phyloP scores from a whole-genome alignment of 768 basidiomycete species.

The Leucosporidium creatinivorum region DNA sequence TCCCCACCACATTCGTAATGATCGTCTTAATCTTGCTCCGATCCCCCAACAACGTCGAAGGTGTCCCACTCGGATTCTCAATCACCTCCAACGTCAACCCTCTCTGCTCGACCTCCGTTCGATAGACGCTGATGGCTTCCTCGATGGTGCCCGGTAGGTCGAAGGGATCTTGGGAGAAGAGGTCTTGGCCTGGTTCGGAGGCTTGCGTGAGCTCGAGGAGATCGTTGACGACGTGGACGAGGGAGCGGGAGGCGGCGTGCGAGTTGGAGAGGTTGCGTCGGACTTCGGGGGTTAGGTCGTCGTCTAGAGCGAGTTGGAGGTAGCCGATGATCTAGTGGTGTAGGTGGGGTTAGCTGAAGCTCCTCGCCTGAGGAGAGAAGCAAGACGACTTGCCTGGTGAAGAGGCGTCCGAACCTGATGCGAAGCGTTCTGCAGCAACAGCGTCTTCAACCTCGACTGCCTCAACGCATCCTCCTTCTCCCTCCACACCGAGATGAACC shows the following conservation, averaged over 20 bases:
- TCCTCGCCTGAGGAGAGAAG: neutral
- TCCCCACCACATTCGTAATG: slow-evolving; percentile 68
- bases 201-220: slow-evolving; percentile 46
- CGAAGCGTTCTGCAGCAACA: slow-evolving; percentile 69
- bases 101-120: slow-evolving; percentile 59
- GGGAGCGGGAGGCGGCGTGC: slow-evolving; percentile 67
- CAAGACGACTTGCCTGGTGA: slow-evolving; percentile 56
- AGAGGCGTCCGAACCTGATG: slow-evolving; percentile 60
- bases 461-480: slow-evolving; percentile 69
- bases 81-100: slow-evolving; percentile 56
- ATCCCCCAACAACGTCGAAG: slow-evolving; percentile 61
- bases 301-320: slow-evolving; percentile 71
- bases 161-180: slow-evolving; percentile 57
- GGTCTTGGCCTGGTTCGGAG: slow-evolving; percentile 51
- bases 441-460: slow-evolving; percentile 62
- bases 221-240: slow-evolving; percentile 78
- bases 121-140: slow-evolving; percentile 58
- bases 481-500: slow-evolving; percentile 76
- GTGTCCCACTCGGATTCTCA: slow-evolving; percentile 47
- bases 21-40: slow-evolving; percentile 58
- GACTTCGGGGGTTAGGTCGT: slow-evolving; percentile 63
- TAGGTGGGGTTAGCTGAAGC: neutral
- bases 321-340: slow-evolving; percentile 47
- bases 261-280: slow-evolving; percentile 64
- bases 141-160: slow-evolving; percentile 56